Evolutionary conservation across 2,329 filamentous ascomycete genomes (phyloP).

Genomic region (Diaporthe longicolla): DNA sequence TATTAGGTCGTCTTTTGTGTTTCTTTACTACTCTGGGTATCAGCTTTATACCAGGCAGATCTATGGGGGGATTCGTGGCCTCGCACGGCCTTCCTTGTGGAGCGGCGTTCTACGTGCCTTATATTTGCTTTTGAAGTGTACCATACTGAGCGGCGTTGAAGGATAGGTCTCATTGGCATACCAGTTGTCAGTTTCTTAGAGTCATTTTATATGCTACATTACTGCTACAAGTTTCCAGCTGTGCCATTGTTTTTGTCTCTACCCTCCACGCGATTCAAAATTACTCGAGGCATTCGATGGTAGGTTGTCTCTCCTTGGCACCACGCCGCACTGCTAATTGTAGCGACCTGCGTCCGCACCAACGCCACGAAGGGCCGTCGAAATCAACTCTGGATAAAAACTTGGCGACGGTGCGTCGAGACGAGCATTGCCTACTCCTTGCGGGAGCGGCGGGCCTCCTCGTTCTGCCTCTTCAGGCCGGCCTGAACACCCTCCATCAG

Average conservation of each 20-base stretch:
- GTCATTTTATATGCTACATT: not conserved
- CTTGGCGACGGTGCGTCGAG: too few species aligned
- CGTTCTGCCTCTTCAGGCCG: too few species aligned
- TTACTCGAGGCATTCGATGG: too few species aligned
- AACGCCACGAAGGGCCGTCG: not conserved
- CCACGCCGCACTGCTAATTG: not conserved
- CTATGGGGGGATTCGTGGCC: not conserved
- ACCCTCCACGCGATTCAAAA: not conserved
- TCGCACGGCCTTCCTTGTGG: not conserved
- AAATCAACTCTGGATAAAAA: not conserved
- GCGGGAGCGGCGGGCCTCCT: too few species aligned
- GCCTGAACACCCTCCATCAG: too few species aligned
- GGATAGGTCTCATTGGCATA: constrained; percentile 12
- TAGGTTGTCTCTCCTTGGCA: not conserved
- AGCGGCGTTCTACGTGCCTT: not conserved
- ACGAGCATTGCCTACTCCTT: too few species aligned
- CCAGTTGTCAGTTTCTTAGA: constrained; percentile 8
- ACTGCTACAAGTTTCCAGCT: not conserved
- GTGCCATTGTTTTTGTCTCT: not conserved
- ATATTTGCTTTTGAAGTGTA: not conserved
- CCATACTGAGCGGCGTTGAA: constrained; percentile 4
- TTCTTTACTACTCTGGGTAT: not conserved
- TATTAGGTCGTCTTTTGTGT: constrained; percentile 8
- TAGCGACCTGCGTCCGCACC: not conserved
- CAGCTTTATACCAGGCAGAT: constrained; percentile 14